Conservation (phyloP, 345 rosid species). For the Arabis hirsuta region DNA sequence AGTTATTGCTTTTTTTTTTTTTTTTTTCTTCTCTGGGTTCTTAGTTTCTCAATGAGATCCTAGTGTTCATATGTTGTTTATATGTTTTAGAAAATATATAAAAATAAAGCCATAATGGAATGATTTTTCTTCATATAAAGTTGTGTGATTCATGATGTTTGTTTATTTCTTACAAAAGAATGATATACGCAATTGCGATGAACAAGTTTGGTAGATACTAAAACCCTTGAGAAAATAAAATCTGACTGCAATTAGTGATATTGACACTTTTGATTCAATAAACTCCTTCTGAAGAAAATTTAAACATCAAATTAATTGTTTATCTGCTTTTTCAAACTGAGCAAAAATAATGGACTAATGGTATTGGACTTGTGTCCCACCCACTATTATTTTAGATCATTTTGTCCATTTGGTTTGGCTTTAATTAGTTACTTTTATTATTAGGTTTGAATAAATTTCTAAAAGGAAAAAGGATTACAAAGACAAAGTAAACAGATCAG, state of each 20-base stretch:
- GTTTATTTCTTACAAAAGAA: conserved; percentile 18
- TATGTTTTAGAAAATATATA: conserved; percentile 37
- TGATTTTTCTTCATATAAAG: conserved; percentile 14
- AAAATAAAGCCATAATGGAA: conserved; percentile 26
- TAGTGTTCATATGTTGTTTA: conserved; percentile 59
- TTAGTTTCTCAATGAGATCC: conserved; percentile 44
- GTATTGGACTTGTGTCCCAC: conserved; percentile 40
- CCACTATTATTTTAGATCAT: conserved; percentile 40
- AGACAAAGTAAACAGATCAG: conserved; percentile 38
- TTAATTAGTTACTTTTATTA: conserved; percentile 36
- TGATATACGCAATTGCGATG: conserved; percentile 11
- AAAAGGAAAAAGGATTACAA: conserved; percentile 31
- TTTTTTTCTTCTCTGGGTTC: conserved; percentile 37
- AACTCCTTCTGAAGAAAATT: background rate
- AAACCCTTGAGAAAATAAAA: conserved; percentile 30
- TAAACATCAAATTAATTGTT: background rate
- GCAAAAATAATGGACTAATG: conserved; percentile 35
- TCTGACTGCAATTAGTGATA: conserved; percentile 22
- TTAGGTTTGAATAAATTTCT: conserved; percentile 41
- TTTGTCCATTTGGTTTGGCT: conserved; percentile 40
- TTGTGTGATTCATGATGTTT: conserved; percentile 24
- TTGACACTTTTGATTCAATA: conserved; percentile 32
- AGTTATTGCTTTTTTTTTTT: conserved; percentile 35
- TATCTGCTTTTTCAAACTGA: conserved; percentile 9
- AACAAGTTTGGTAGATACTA: conserved; percentile 41